phyloP scores from a whole-genome alignment of 2,329 filamentous ascomycete species.

The Graphium sp. region DNA sequence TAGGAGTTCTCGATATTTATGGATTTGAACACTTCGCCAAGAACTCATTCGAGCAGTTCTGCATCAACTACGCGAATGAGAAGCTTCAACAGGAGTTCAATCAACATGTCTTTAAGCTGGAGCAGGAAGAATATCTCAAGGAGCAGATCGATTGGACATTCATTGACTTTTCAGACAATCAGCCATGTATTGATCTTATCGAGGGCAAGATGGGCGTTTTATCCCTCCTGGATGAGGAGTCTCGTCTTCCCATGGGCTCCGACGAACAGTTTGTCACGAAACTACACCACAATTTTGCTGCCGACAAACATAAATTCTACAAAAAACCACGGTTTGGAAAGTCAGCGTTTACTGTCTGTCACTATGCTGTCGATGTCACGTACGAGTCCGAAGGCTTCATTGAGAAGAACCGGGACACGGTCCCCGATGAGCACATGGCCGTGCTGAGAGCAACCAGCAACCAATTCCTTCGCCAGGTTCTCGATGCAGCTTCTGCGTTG shows the following conservation, averaged over 20 bases:
- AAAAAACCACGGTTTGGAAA: conserved; percentile 98
- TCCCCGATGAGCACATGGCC: conserved; percentile 95
- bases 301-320: conserved; percentile 89
- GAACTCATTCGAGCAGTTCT: conserved; percentile 99
- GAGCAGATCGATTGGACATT: conserved; percentile 99
- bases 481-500: conserved; percentile 72
- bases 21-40: conserved; percentile 98
- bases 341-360: conserved; percentile 92
- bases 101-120: conserved; percentile 96
- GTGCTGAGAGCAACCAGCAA: conserved; percentile 75
- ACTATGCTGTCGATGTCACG: conserved; percentile 94
- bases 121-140: conserved; percentile 92
- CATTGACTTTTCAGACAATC: conserved; percentile 98
- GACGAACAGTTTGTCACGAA: conserved; percentile 96
- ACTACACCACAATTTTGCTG: conserved; percentile 81
- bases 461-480: conserved; percentile 65
- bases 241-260: conserved; percentile 86
- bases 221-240: conserved; percentile 89
- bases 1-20: conserved; percentile 97
- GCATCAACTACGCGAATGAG: conserved; percentile 99
- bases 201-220: conserved; percentile 92
- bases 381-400: conserved; percentile 99
- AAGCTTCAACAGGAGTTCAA: conserved; percentile 99
- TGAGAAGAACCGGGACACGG: conserved; percentile 97
- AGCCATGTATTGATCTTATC: conserved; percentile 96